phyloP scores from a whole-genome alignment of 1,139 yeast species.

The Zygoascus sp. region DNA sequence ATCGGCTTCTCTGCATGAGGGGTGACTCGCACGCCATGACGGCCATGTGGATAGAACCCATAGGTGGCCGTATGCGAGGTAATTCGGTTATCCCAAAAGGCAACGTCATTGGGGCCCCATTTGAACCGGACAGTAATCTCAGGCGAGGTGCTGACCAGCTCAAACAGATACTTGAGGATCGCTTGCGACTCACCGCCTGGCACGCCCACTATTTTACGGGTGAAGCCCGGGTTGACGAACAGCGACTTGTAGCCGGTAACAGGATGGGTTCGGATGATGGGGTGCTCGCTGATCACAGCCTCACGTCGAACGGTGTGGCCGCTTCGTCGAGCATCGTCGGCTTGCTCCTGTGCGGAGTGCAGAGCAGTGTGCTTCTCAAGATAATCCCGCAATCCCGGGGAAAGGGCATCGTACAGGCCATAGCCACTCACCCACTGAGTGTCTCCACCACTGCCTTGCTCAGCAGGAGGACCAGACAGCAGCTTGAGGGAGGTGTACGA shows the following conservation, averaged over 20 bases:
- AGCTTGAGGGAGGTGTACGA: slow-evolving; percentile 59
- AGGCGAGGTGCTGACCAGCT: slow-evolving; percentile 48
- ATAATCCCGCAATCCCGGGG: slow-evolving; percentile 54
- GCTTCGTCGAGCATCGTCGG: slow-evolving; percentile 46
- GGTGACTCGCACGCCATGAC: slow-evolving; percentile 68
- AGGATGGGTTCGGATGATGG: slow-evolving; percentile 65
- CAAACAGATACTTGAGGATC: slow-evolving; percentile 49
- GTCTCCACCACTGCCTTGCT: slow-evolving; percentile 51
- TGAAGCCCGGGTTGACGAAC: slow-evolving; percentile 57
- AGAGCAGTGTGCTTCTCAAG: slow-evolving; percentile 55
- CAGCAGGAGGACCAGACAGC: slow-evolving; percentile 52
- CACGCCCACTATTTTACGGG: slow-evolving; percentile 58
- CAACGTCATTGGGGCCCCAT: slow-evolving; percentile 60
- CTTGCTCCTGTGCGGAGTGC: slow-evolving; percentile 70
- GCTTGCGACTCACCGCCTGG: slow-evolving; percentile 60
- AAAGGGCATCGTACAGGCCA: slow-evolving; percentile 65
- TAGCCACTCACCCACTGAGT: slow-evolving; percentile 63
- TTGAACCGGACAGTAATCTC: slow-evolving; percentile 54
- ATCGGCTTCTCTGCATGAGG: slow-evolving; percentile 50
- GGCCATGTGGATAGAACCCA: slow-evolving; percentile 40
- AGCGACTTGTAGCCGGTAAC: slow-evolving; percentile 59
- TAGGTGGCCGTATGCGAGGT: slow-evolving; percentile 54
- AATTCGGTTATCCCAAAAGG: slow-evolving; percentile 70
- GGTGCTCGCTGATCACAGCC: slow-evolving; percentile 58
- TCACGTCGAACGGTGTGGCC: slow-evolving; percentile 64